These are phyloP conservation scores for Phoenix roebelenii DNA, from an alignment of 176 grass and related monocot species.

Conservation along the genomic window DNA sequence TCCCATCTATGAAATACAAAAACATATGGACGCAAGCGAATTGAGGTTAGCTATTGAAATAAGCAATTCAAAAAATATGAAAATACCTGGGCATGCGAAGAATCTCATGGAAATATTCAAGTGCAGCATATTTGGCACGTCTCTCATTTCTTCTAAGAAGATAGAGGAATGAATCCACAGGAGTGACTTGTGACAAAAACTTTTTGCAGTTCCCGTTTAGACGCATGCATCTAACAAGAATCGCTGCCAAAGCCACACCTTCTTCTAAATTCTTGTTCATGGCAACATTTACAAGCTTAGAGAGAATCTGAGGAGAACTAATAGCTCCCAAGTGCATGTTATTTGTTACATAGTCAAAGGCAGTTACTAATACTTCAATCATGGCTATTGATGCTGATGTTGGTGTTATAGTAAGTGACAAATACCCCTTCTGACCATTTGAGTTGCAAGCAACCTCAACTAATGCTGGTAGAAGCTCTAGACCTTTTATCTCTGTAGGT, in stretches of 20 bases:
- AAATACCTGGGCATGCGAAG: constrained; percentile 74
- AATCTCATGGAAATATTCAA: constrained; percentile 98
- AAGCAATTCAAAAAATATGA: too few relatives aligned
- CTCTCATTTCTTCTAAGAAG: constrained; percentile 75
- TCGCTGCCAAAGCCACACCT: constrained; percentile 75
- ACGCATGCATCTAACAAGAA: constrained; percentile 79
- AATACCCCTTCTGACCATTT: constrained; percentile 38
- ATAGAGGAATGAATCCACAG: constrained; percentile 83
- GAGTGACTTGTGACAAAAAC: constrained; percentile 88
- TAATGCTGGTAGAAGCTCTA: constrained; percentile 79
- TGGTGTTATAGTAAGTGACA: constrained; percentile 59
- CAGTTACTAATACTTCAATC: constrained; percentile 92
- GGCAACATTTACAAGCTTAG: constrained; percentile 72
- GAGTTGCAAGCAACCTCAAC: constrained; percentile 70
- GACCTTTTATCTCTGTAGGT: constrained; percentile 66
- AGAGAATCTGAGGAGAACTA: constrained; percentile 66
- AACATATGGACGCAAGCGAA: too few relatives aligned
- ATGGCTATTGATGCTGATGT: constrained; percentile 92
- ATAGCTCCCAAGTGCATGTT: constrained; percentile 84
- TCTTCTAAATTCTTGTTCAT: constrained; percentile 85
- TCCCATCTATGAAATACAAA: too few relatives aligned
- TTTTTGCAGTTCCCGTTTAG: constrained; percentile 88
- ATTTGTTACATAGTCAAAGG: constrained; percentile 98
- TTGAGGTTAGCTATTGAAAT: too few relatives aligned
- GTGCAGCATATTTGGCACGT: constrained; percentile 49